These are phyloP conservation scores for Pulveroboletus frians DNA, from an alignment of 768 basidiomycete genomes.

Conservation along the genomic window DNA sequence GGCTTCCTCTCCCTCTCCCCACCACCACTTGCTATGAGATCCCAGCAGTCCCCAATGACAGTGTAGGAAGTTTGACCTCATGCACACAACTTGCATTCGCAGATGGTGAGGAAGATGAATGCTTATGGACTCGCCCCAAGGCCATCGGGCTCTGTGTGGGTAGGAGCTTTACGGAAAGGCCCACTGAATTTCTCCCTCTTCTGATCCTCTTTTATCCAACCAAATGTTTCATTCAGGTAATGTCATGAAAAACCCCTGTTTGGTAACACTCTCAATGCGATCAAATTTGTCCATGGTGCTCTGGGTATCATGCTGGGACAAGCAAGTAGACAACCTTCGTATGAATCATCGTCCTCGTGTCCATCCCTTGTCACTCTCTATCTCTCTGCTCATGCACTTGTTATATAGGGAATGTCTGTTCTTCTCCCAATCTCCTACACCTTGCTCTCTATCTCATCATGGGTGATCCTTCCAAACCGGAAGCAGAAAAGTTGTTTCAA, in stretches of 20 bases:
- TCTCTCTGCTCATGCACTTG: neutral
- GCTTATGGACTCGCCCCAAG: slow-evolving; percentile 63
- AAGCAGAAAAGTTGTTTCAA: too few species aligned
- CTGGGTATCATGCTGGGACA: slow-evolving; percentile 90
- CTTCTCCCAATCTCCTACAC: too few species aligned
- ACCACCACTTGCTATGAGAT: slow-evolving; percentile 39
- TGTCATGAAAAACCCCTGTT: slow-evolving; percentile 73
- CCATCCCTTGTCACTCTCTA: slow-evolving; percentile 20
- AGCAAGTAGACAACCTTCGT: slow-evolving; percentile 91
- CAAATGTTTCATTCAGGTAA: slow-evolving; percentile 42
- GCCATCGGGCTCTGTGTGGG: slow-evolving; percentile 84
- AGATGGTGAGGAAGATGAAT: slow-evolving; percentile 70
- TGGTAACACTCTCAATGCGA: slow-evolving; percentile 77
- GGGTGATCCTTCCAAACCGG: too few species aligned
- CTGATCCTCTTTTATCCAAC: neutral
- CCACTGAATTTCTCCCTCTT: neutral
- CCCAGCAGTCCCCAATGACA: slow-evolving; percentile 30
- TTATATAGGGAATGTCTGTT: slow-evolving; percentile 78
- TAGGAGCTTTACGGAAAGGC: slow-evolving; percentile 83
- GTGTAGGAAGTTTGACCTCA: slow-evolving; percentile 26
- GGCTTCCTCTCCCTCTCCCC: slow-evolving; percentile 39
- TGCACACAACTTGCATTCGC: slow-evolving; percentile 5
- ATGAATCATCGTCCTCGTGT: slow-evolving; percentile 96
- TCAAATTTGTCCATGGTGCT: slow-evolving; percentile 94
- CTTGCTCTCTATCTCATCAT: too few species aligned